These are phyloP conservation scores for Tillandsia leiboldiana DNA, from an alignment of 176 grass and related monocot genomes.

Conservation along the genomic window DNA sequence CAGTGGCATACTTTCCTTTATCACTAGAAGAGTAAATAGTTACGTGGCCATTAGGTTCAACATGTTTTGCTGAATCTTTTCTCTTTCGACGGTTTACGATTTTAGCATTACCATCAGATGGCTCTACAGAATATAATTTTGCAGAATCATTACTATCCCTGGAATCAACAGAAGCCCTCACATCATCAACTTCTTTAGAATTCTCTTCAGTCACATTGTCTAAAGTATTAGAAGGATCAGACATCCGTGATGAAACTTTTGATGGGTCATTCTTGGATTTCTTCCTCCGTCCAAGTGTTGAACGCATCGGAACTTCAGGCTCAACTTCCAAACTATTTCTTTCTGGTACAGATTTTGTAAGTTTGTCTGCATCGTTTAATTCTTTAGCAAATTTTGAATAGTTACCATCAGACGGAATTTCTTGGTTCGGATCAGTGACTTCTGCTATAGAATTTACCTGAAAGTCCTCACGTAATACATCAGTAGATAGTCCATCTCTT, in stretches of 20 bases:
- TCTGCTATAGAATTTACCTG: constrained; percentile 2
- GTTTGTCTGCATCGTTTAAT: constrained; percentile 8
- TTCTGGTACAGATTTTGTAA: constrained; percentile 15
- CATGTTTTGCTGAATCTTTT: constrained; percentile 29
- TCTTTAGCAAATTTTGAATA: constrained; percentile 10
- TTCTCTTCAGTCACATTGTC: constrained; percentile 20
- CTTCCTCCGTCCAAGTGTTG: constrained; percentile 17
- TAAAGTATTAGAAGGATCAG: constrained; percentile 23
- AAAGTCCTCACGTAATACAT: constrained; percentile 9
- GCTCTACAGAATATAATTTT: constrained; percentile 15
- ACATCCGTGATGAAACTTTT: constrained; percentile 9
- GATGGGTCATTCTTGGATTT: constrained; percentile 21
- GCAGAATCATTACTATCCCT: constrained; percentile 18
- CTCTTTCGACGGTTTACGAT: constrained; percentile 23
- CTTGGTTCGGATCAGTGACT: neutral
- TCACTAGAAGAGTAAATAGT: constrained; percentile 13
- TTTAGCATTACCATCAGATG: constrained; percentile 27
- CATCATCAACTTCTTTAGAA: constrained; percentile 16
- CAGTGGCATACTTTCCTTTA: constrained; percentile 8
- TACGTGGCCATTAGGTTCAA: constrained; percentile 10
- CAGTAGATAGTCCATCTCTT: constrained; percentile 32
- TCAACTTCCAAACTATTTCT: constrained; percentile 22
- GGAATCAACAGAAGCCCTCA: constrained; percentile 20
- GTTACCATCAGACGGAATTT: constrained; percentile 2
- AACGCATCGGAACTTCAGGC: constrained; percentile 22